Evolutionary conservation across 352 stramenopile species (phyloP), one percentile per base, ranked within the genome.

Genomic region (Pythium myriotylum): DNA sequence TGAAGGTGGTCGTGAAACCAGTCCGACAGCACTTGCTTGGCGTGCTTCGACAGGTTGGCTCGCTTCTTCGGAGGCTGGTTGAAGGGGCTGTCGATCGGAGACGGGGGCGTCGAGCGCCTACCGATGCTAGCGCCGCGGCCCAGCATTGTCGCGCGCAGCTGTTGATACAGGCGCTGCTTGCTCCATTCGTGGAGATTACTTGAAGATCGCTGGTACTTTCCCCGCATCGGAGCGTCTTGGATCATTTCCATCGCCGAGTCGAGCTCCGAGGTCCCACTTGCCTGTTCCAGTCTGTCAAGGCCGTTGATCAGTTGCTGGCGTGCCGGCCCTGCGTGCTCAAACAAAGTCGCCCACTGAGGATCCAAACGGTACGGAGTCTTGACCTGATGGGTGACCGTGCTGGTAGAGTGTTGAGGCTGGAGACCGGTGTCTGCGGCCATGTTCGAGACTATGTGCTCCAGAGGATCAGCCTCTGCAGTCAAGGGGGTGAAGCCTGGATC

Each of bases 1-100:
- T 92, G 86, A 59, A 93, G 54, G 41, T 95, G 86, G 26, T 88
- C 78, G 51, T 93, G 81, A 62, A 93, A 93, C 86, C 86, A 95
- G n/a, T 70, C 59, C 29, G 81, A 77, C 60, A 95, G 77, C 51
- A 91, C 56, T n/a, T 63, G 70, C 66, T 92, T 94, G 10, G 84
- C 82, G 32, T 72, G 68, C 61, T 89, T 91, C 3, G 82, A 89
- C 26, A 95, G 52, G 54, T 85, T 95, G 27, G 82, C 78, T 9
- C 86, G 82, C 54, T 88, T 91, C 72, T 90, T 94, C 8, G 70
- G 71, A 24, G 69, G 19, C 64, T 63, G 55, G 42, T 46, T 52
- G 29, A 66, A 52, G 14, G 63, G 51, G 26, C 51, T 70, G 32
- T 70, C 63, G 22, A 70, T 62, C 10, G 63, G 56, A 23, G 63